Evolutionary conservation across 306 rosid genomes (phyloP), one percentile per base, ranked within the genome.

Genomic region (Cicer cuneatum): DNA sequence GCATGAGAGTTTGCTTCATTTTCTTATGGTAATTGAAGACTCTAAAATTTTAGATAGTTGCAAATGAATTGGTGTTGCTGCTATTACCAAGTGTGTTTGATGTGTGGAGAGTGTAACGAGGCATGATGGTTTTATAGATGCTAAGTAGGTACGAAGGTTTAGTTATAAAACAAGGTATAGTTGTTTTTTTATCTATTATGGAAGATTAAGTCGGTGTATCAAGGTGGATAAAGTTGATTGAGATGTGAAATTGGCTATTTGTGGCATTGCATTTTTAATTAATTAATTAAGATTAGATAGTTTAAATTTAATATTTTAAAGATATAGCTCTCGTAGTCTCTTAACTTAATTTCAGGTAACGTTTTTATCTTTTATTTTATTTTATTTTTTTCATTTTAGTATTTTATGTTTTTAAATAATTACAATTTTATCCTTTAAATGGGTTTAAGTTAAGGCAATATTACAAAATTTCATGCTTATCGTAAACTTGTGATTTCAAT

Each of bases 161-260:
- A 74, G 83, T 69, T 73, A 49, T 74, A 53, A 74, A 66, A 70
- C 42, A 60, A 9, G 39, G 8, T 59, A 12, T 11, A 49, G 75
- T 71, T 49, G 67, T 80, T 8, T 40, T 59, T 16, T 66, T 46
- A 39, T 66, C 70, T 66, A 29, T 29, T 29, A 63, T 45, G 24
- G 60, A 45, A 74, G 49, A 74, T 73, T 74, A 74, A 74, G 85
- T 85, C 71, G 74, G 74, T 65, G 61, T 48, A 48, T 74, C 86
- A 40, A 59, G 48, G 70, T 13, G 39, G 71, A 42, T 71, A 65
- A 48, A 71, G 61, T 70, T 62, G 74, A 79, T 70, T 69, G 71
- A 73, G 71, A 75, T 72, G 59, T 41, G 63, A 72, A 72, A 57
- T 65, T 79, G 74, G 79, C 7, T 53, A 71, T 37, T 78, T 40